Evolutionary conservation across 768 basidiomycete genomes (phyloP), one percentile per base, ranked within the genome.

Genomic region (Leccinum barrowsii): DNA sequence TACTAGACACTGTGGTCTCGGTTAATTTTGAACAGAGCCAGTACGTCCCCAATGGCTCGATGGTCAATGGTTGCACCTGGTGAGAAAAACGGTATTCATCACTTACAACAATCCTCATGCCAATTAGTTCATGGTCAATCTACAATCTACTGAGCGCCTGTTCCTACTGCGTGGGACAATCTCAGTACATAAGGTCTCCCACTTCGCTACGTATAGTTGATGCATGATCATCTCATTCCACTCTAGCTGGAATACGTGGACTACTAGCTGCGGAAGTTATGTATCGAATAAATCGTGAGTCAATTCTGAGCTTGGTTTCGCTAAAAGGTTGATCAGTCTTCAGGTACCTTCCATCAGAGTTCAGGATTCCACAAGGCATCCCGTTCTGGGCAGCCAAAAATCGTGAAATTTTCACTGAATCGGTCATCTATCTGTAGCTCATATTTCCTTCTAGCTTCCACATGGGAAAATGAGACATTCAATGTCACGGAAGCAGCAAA

Each of bases 81-180:
- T 73, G 30, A 54, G 60, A 32, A 2, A 34, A 0, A 42, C 11
- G n/a, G 6, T 7, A 34, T 19, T 28, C 42, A 4, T 35, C 32
- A 2, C 19, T 26, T 2, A 11, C 5, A 28, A 15, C 35, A 7
- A 22, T 51, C n/a, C 40, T 67, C n/a, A 67, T 22, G 12, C 13
- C 6, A 1, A 2, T 54, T 47, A 71, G 71, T 34, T 71, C 63
- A 15, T 71, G 71, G 70, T 69, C 71, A 15, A 59, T 61, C 35
- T 71, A 73, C 48, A 71, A 71, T 51, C 56, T 71, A 11, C 10
- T 73, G 47, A 73, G 70, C 15, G 70, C 67, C 17, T 71, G 70
- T 13, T 62, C 62, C 17, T 57, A 52, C 32, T 71, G 67, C 30
- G 5, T 48, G n/a, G 62, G 35, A 5, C 50, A 63, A 52, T 5